Conservation (phyloP, 2,329 filamentous ascomycete species). For the Fusarium albidum region DNA sequence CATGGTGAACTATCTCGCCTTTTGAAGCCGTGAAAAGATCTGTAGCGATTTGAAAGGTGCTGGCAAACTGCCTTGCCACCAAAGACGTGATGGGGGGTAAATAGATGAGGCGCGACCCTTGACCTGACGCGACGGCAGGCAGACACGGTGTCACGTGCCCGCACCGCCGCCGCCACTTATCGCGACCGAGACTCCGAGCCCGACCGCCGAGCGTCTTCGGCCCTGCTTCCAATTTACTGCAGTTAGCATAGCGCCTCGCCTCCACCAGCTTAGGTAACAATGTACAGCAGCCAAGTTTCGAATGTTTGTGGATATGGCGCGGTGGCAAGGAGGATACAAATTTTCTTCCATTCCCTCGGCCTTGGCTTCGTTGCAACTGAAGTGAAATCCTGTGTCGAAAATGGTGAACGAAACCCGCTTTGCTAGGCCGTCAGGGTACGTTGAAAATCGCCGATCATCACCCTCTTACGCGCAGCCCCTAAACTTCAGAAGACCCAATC, state of each 20-base stretch:
- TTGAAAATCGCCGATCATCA: conserved; percentile 12
- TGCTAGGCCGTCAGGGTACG: conserved; percentile 22
- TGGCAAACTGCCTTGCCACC: conserved; percentile 19
- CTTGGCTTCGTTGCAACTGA: background rate
- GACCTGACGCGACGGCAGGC: conserved; percentile 37
- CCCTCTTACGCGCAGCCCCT: background rate
- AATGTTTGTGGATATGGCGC: conserved; percentile 6
- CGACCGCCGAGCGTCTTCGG: conserved; percentile 10
- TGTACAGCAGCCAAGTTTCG: conserved; percentile 15
- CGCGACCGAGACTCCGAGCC: conserved; percentile 22
- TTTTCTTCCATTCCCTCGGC: conserved; percentile 1
- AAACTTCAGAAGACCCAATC: conserved; percentile 13
- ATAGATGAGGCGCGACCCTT: conserved; percentile 27
- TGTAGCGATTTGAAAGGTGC: conserved; percentile 5
- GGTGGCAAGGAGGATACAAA: conserved; percentile 16
- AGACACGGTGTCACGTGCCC: conserved; percentile 40
- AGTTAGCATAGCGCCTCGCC: conserved; percentile 7
- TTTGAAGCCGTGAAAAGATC: background rate
- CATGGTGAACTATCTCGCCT: conserved; percentile 9
- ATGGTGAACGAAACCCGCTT: conserved; percentile 23
- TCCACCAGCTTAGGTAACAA: conserved; percentile 38
- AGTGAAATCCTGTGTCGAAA: background rate
- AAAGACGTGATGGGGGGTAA: conserved; percentile 9
- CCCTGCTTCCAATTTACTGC: conserved; percentile 1
- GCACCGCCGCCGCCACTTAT: background rate